These are phyloP conservation scores for Phytophthora europaea DNA, from an alignment of 352 stramenopile species.

Conservation along the genomic window DNA sequence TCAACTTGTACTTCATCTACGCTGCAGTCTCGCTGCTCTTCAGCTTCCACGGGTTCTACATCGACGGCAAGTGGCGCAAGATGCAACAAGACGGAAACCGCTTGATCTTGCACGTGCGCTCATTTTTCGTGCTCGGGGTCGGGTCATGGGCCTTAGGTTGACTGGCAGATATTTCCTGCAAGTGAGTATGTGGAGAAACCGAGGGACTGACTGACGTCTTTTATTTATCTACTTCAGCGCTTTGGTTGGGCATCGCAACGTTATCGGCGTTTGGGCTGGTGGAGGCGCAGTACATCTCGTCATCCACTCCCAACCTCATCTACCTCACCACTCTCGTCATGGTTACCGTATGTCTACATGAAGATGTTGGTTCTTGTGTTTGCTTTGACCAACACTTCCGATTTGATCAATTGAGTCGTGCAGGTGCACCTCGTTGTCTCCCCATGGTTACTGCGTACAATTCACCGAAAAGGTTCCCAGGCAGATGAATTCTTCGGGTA, in stretches of 20 bases:
- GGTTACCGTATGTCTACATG: constrained; percentile 43
- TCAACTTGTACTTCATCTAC: constrained; percentile 80
- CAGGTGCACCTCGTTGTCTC: constrained; percentile 71
- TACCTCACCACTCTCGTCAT: constrained; percentile 71
- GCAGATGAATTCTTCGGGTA: constrained; percentile 77
- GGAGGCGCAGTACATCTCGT: constrained; percentile 63
- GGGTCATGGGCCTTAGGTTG: constrained; percentile 58
- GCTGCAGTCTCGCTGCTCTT: constrained; percentile 53
- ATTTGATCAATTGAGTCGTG: background rate
- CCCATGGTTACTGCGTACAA: constrained; percentile 71
- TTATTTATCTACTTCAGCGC: constrained; percentile 35
- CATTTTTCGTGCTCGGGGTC: constrained; percentile 69
- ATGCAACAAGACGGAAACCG: constrained; percentile 71
- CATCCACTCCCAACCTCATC: constrained; percentile 65
- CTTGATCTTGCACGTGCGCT: constrained; percentile 75
- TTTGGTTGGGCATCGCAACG: constrained; percentile 70
- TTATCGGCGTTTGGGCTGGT: constrained; percentile 73
- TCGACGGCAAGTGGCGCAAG: constrained; percentile 67
- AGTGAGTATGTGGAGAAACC: background rate
- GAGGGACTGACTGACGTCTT: background rate
- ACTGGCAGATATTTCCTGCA: background rate
- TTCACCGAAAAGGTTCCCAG: constrained; percentile 75
- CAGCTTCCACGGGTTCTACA: constrained; percentile 75
- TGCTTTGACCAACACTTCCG: background rate
- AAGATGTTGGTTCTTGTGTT: background rate